Percentiles rank a stretch among this genome's conserved stretches.
Evolutionary conservation across 257 asterid species (phyloP).

Genomic region (Handroanthus guayacan): DNA sequence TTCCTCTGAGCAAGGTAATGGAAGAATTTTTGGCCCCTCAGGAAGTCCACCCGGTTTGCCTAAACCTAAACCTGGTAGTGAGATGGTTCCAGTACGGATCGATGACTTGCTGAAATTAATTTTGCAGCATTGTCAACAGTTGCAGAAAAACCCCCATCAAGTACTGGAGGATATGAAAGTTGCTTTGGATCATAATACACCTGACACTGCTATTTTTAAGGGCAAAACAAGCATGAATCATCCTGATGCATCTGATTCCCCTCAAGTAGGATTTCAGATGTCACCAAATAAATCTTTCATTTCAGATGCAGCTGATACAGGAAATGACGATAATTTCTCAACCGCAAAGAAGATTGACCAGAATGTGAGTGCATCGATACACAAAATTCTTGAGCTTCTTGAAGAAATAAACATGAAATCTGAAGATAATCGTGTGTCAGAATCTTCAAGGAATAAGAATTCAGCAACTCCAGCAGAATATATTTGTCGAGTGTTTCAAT

Average conservation of each 20-base stretch:
- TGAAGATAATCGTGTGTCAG: constrained; percentile 44
- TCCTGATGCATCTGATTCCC: constrained; percentile 26
- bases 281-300: constrained; percentile 31
- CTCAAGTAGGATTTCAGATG: constrained; percentile 33
- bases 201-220: too few relatives aligned
- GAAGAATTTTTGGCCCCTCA: constrained; percentile 33
- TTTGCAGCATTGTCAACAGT: constrained; percentile 47
- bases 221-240: constrained; percentile 27
- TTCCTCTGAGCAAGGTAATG: constrained; percentile 46
- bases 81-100: constrained; percentile 36
- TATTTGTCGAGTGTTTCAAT: constrained; percentile 66
- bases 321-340: constrained; percentile 35
- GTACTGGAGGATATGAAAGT: constrained; percentile 58
- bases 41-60: constrained; percentile 38
- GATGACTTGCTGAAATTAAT: constrained; percentile 51
- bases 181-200: constrained; percentile 38
- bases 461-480: constrained; percentile 54
- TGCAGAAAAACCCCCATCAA: constrained; percentile 49
- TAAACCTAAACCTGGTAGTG: constrained; percentile 18
- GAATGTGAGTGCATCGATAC: constrained; percentile 48
- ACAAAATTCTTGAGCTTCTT: constrained; percentile 67
- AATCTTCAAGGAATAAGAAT: constrained; percentile 39
- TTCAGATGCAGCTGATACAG: constrained; percentile 41
- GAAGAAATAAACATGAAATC: constrained; percentile 63
- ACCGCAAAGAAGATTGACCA: constrained; percentile 39